Conservation (phyloP, 2,329 filamentous ascomycete species). For the Zelopaecilomyces penicillatus region DNA sequence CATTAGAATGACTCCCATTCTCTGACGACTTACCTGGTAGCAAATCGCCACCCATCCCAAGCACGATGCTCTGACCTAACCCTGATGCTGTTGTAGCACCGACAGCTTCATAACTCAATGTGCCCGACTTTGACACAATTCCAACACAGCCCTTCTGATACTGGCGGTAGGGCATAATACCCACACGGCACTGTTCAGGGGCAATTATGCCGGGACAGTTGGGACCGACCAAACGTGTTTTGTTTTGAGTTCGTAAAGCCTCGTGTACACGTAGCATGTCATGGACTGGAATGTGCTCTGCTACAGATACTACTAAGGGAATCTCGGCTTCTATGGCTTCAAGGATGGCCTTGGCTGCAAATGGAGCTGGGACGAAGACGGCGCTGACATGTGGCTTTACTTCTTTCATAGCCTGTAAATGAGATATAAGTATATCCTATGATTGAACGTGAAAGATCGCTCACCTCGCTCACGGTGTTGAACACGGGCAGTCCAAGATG, state of each 20-base stretch:
- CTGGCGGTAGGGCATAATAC: constrained; percentile 33
- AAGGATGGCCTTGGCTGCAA: constrained; percentile 59
- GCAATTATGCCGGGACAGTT: constrained; percentile 77
- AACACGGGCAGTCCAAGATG: constrained; percentile 30
- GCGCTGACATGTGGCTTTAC: constrained; percentile 53
- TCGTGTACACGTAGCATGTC: constrained; percentile 65
- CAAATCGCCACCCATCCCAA: constrained; percentile 71
- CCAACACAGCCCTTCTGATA: constrained; percentile 55
- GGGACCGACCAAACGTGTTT: constrained; percentile 67
- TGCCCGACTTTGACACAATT: constrained; percentile 74
- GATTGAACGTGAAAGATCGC: background rate
- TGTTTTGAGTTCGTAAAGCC: constrained; percentile 62
- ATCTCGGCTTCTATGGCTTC: constrained; percentile 72
- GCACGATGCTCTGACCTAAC: constrained; percentile 66
- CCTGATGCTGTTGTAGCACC: constrained; percentile 66
- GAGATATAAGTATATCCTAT: background rate
- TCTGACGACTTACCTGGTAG: constrained; percentile 43
- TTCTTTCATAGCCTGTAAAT: constrained; percentile 22
- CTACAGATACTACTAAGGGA: constrained; percentile 68
- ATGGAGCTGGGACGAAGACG: constrained; percentile 63
- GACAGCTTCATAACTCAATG: constrained; percentile 71
- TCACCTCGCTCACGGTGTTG: constrained; percentile 24
- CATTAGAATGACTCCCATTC: background rate
- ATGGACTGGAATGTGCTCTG: constrained; percentile 71
- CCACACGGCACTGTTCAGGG: constrained; percentile 52